phyloP scores from a whole-genome alignment of 2,329 filamentous ascomycete genomes.

The Scleromitrula shiraiana region DNA sequence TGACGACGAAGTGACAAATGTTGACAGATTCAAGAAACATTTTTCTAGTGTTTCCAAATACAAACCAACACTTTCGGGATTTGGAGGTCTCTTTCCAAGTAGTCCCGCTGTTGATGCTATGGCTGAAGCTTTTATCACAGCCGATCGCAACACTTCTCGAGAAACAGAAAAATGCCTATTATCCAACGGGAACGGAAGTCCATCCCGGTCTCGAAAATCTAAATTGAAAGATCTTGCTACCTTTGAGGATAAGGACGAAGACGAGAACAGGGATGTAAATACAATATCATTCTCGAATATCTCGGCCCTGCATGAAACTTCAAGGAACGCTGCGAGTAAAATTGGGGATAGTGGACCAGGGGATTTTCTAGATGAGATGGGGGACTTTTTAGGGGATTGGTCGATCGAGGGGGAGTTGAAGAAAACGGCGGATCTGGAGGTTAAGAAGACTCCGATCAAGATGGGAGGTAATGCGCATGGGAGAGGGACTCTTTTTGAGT shows the following conservation, averaged over 20 bases:
- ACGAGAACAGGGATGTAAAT: background rate
- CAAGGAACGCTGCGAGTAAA: slow-evolving; percentile 13
- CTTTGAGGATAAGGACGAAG: slow-evolving; percentile 1
- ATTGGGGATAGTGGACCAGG: background rate
- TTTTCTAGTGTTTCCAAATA: slow-evolving; percentile 14
- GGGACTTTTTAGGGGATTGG: slow-evolving; percentile 30
- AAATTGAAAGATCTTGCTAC: background rate
- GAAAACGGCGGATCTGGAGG: slow-evolving; percentile 23
- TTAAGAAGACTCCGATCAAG: background rate
- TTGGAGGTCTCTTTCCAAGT: slow-evolving; percentile 12
- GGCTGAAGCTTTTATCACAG: slow-evolving; percentile 42
- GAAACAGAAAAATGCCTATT: slow-evolving; percentile 8
- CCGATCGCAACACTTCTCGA: slow-evolving; percentile 30
- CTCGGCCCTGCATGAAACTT: slow-evolving; percentile 32
- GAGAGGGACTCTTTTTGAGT: slow-evolving; percentile 19
- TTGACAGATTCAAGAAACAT: slow-evolving; percentile 15
- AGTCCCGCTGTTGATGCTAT: slow-evolving; percentile 40
- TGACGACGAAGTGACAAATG: slow-evolving; percentile 13
- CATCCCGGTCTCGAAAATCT: slow-evolving; percentile 21
- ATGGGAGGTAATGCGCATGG: slow-evolving; percentile 11
- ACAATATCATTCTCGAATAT: background rate
- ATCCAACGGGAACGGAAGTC: background rate
- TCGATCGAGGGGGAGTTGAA: slow-evolving; percentile 33
- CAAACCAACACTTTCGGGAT: slow-evolving; percentile 13
- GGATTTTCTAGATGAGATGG: slow-evolving; percentile 15